Conservation (phyloP, 2,329 filamentous ascomycete species). For the Chaetomiaceae sp. region DNA sequence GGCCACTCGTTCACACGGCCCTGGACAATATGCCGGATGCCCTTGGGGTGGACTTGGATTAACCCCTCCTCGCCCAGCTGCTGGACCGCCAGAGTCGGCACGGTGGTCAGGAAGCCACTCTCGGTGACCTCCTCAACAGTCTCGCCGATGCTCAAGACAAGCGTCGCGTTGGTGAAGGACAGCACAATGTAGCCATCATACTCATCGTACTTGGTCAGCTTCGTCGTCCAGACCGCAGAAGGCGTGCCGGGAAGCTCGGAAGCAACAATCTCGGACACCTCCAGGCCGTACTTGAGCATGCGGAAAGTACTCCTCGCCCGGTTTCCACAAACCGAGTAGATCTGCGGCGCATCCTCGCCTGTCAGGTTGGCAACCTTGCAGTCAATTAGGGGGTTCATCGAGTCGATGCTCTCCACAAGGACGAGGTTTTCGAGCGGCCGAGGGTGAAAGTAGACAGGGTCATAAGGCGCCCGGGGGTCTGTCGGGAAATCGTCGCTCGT, state of each 20-base stretch:
- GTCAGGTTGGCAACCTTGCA: constrained; percentile 89
- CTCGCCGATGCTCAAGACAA: constrained; percentile 92
- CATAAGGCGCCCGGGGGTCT: constrained; percentile 67
- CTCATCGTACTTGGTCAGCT: constrained; percentile 73
- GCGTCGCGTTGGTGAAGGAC: constrained; percentile 82
- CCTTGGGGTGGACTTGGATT: constrained; percentile 93
- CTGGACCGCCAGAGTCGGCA: constrained; percentile 86
- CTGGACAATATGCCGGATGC: constrained; percentile 80
- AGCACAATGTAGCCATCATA: constrained; percentile 96
- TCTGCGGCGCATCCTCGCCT: constrained; percentile 90
- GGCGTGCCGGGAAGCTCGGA: constrained; percentile 87
- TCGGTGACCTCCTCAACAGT: constrained; percentile 94
- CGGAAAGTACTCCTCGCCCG: constrained; percentile 87
- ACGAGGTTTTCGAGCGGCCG: constrained; percentile 76
- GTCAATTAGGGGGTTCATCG: constrained; percentile 86
- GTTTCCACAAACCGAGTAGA: constrained; percentile 87
- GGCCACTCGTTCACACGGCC: constrained; percentile 89
- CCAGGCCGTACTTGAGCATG: constrained; percentile 85
- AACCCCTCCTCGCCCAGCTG: constrained; percentile 90
- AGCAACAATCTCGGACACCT: constrained; percentile 93
- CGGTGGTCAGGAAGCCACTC: constrained; percentile 83
- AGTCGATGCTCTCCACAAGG: constrained; percentile 77
- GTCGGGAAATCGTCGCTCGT: constrained; percentile 76
- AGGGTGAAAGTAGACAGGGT: constrained; percentile 80
- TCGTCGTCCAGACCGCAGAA: constrained; percentile 92